Base-by-base conservation (phyloP, 1,139 yeast species). In the Yamadazyma diddensiae region DNA sequence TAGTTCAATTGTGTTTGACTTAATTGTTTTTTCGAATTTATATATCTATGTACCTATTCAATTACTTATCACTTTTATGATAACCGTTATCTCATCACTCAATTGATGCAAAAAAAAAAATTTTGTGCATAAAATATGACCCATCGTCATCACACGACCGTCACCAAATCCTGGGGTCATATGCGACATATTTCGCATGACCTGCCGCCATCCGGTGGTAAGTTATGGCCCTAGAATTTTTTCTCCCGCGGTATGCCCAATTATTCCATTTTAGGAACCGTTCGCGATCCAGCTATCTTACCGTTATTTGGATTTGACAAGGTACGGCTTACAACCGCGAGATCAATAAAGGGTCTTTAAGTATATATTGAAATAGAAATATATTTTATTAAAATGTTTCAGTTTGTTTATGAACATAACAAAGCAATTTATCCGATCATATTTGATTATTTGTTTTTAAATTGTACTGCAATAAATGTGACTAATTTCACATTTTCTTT, bases 91-190 rank as follows among this genome's bases (percentile, higher is more conserved):
- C 31, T 32, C 35, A 32, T 32, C 29, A 19, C 28, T 28, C 29
- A 32, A 28, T 28, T 28, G 35, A 28, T 31, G 30, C 34, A 17
- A 26, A 26, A 18, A 24, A 11, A 21, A 24, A 31, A 30, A 18
- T 30, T 26, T 26, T 31, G 21, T 30, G 26, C 34, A 31, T 25
- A 31, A 27, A 23, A 15, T 27, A 21, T 26, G 30, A 26, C 30
- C 30, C 15, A 14, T 21, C 18, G 21, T 11, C 16, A 15, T 4
- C 26, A 23, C 35, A 32, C 31, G 35, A 20, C 31, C 12, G 6
- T n/a, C 11, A 20, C 24, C 20, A 20, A 26, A 32, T 32, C 21
- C 35, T 32, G 35, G 35, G 35, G 35, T 32, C 35, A 32, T 23
- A 18, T 28, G 20, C 14, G 17, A 6, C 21, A 17, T 11, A 7